A percentile compares a stretch with the other conserved stretches of the same genome.
Evolutionary conservation across 2,329 filamentous ascomycete genomes (phyloP).

Genomic region (Chrysosporium keratinophilum): DNA sequence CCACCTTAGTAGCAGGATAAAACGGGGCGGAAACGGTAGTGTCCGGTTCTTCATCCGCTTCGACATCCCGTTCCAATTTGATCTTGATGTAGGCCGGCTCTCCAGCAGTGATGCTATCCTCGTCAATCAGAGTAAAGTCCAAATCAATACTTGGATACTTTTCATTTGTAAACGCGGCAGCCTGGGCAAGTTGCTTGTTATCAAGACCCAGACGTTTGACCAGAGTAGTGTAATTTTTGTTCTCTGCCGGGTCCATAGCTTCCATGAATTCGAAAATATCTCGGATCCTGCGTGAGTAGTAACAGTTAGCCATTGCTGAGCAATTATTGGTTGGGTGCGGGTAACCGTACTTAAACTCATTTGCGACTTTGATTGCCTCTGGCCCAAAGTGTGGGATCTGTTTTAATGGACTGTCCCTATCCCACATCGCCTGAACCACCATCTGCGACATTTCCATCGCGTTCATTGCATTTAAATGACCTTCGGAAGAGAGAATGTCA

Average conservation of each 20-base stretch:
- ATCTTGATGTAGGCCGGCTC: slow-evolving; percentile 74
- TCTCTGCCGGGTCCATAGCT: slow-evolving; percentile 92
- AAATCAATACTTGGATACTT: slow-evolving; percentile 94
- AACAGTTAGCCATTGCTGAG: slow-evolving; percentile 13
- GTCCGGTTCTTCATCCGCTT: slow-evolving; percentile 64
- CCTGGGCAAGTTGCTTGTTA: slow-evolving; percentile 72
- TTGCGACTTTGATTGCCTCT: slow-evolving; percentile 71
- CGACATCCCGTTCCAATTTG: slow-evolving; percentile 70
- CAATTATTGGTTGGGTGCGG: not conserved
- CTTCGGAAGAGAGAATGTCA: slow-evolving; percentile 90
- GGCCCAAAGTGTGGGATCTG: slow-evolving; percentile 92
- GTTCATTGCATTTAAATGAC: slow-evolving; percentile 91
- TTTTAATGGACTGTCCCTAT: slow-evolving; percentile 90
- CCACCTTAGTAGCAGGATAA: slow-evolving; percentile 82
- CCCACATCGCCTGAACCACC: slow-evolving; percentile 99
- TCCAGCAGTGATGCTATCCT: slow-evolving; percentile 68
- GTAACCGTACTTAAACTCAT: slow-evolving; percentile 59
- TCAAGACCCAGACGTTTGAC: slow-evolving; percentile 68
- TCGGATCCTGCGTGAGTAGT: slow-evolving; percentile 53
- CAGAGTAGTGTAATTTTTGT: slow-evolving; percentile 66
- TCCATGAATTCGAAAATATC: slow-evolving; percentile 99
- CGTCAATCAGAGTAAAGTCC: slow-evolving; percentile 74
- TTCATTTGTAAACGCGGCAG: slow-evolving; percentile 89
- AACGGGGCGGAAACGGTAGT: slow-evolving; percentile 87
- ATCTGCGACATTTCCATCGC: slow-evolving; percentile 99